Evolutionary conservation across 2,329 filamentous ascomycete genomes (phyloP), one percentile per base, ranked within the genome.

Genomic region (Orbilia quercus): DNA sequence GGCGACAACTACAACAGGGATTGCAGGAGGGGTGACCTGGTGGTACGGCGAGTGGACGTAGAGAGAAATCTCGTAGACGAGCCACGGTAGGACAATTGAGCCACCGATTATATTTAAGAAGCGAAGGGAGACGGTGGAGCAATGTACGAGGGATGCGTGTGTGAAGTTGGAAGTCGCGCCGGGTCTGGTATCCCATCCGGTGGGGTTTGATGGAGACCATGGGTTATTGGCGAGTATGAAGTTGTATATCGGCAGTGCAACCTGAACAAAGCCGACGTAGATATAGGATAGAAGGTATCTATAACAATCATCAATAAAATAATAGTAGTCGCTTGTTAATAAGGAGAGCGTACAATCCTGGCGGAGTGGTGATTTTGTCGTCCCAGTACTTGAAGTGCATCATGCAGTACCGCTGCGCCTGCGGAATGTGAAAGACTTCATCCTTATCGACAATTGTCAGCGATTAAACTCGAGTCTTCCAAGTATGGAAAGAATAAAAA

Each of bases 331-430:
- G 5, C n/a, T n/a, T n/a, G n/a, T n/a, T n/a, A 44, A 28, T 25
- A 14, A 6, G n/a, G 20, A 18, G 1, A 25, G 80, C 84, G 80
- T 84, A 92, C 82, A 99, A 82, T 34, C 93, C 95, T 0, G 95
- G 94, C 0, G 95, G 95, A 0, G 95, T 99, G 0, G 95, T 99
- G 79, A 99, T 95, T 80, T 98, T 99, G 71, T 94, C 90, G 81
- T 99, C 93, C 95, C 95, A 99, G 64, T 91, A 84, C 11, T 81
- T 79, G 82, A 90, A 96, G 60, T 85, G 85, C 9, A 90, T 89
- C 42, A 85, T 80, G 80, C 93, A 97, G 80, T 96, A 99, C 28
- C 86, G 87, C 78, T 96, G 91, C 0, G 92, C 92, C 81, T 99
- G 95, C 0, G 92, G 91, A 20, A 97, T 89, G 80, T 99, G 91